Conservation (phyloP, 1,139 yeast genomes). For the Taphrina wiesneri region DNA sequence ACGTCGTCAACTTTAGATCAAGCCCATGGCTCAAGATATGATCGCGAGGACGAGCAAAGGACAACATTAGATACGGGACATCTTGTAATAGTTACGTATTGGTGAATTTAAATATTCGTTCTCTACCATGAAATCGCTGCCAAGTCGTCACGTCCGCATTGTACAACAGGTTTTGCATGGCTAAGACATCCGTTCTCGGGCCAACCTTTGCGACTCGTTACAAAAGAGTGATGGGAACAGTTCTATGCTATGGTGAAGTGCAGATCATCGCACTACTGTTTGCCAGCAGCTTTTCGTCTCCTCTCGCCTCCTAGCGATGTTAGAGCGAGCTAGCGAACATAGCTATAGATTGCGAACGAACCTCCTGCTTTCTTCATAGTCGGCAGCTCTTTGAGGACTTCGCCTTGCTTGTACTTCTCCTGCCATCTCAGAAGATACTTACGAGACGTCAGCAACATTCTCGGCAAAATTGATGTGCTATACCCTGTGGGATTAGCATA, state of each 20-base stretch:
- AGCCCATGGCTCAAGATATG: not conserved
- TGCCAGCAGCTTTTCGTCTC: conserved; percentile 28
- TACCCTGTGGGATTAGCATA: not conserved
- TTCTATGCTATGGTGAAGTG: no score
- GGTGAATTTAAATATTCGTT: no score
- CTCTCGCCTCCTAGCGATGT: conserved; percentile 18
- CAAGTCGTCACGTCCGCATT: no score
- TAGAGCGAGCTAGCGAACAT: no score
- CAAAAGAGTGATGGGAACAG: no score
- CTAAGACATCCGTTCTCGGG: no score
- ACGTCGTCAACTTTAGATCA: not conserved
- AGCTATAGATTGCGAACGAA: not conserved
- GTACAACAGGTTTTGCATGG: no score
- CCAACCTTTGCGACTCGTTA: no score
- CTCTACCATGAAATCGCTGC: no score
- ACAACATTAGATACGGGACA: no score
- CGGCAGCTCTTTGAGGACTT: conserved; percentile 9
- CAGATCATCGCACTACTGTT: not conserved
- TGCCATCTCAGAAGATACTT: conserved; percentile 25
- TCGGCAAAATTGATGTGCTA: not conserved
- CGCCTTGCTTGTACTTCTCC: conserved; percentile 30
- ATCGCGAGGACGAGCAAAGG: not conserved
- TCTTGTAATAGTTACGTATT: no score
- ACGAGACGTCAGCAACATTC: not conserved
- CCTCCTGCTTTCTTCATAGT: conserved; percentile 26